Percentiles rank a stretch among this genome's conserved stretches.
These are phyloP conservation scores for Cystofilobasidium macerans DNA, from an alignment of 768 basidiomycete genomes.

Conservation along the genomic window DNA sequence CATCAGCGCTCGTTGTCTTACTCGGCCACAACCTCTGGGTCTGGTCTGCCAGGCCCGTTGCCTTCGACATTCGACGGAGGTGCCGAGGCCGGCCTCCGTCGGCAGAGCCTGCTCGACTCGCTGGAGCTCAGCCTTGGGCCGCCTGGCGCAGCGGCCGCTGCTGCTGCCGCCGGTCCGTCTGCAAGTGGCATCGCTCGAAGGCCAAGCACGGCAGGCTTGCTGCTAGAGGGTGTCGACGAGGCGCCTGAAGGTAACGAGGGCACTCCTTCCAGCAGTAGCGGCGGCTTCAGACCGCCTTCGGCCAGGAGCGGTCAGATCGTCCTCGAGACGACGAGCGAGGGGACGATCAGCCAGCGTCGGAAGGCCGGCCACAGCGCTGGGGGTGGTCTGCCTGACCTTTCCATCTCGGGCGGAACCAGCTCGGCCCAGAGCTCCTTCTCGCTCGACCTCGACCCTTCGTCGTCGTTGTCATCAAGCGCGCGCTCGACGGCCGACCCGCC, in stretches of 20 bases:
- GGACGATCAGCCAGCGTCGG: background rate
- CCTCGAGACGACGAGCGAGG: slow-evolving; percentile 6
- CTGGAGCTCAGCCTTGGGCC: slow-evolving; percentile 1
- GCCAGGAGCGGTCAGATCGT: background rate
- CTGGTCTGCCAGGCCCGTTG: background rate
- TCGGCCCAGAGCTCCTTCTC: background rate
- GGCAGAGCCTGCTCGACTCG: slow-evolving; percentile 6
- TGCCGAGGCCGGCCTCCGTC: background rate
- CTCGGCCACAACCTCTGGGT: background rate
- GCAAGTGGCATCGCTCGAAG: background rate
- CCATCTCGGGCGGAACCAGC: background rate
- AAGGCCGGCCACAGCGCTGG: background rate
- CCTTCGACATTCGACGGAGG: background rate
- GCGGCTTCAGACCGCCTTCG: background rate
- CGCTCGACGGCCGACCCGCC: too few species aligned
- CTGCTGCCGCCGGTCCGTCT: too few species aligned
- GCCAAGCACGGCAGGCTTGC: background rate
- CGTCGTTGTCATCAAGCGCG: too few species aligned
- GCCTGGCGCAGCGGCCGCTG: too few species aligned
- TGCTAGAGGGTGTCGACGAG: background rate
- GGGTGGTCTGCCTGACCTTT: background rate
- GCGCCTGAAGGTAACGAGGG: background rate
- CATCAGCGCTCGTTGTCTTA: background rate
- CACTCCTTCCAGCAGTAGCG: background rate
- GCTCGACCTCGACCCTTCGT: slow-evolving; percentile 1